phyloP scores from a whole-genome alignment of 1,284 basidiomycete genomes.

The Irpex lacteus region DNA sequence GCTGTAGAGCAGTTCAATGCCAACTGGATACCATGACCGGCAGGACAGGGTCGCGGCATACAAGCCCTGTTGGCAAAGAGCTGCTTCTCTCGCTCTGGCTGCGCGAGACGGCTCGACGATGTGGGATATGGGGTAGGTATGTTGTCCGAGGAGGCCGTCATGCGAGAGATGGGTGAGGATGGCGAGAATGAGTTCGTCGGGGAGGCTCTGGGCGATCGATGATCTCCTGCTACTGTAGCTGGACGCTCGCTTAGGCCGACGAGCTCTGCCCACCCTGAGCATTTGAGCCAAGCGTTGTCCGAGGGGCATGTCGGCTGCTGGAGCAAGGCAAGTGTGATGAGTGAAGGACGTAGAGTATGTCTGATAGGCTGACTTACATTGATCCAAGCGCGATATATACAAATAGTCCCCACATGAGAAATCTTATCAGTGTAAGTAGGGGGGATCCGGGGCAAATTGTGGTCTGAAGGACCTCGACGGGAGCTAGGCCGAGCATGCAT shows the following conservation, averaged over 20 bases:
- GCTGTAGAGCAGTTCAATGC: slow-evolving; percentile 11
- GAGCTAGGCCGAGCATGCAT: not conserved
- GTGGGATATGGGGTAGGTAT: not conserved
- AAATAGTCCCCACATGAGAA: not conserved
- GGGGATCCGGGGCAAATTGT: not conserved
- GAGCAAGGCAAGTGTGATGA: not conserved
- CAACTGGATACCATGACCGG: slow-evolving; percentile 10
- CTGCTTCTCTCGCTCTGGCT: not conserved
- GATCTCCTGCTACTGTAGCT: not conserved
- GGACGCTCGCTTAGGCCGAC: not conserved
- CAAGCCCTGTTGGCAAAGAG: not conserved
- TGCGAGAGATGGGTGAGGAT: slow-evolving; percentile 1
- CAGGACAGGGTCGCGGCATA: slow-evolving; percentile 3
- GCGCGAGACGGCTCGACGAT: not conserved
- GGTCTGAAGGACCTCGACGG: not conserved
- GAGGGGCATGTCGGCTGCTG: not conserved
- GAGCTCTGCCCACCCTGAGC: not conserved
- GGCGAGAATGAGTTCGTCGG: slow-evolving; percentile 7
- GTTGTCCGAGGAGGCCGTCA: not conserved
- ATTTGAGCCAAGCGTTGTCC: not conserved
- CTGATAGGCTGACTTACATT: not conserved
- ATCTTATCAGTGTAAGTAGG: not conserved
- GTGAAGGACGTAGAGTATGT: not conserved
- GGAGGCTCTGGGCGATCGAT: slow-evolving; percentile 4
- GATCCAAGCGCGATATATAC: not conserved